These are phyloP conservation scores for Catenaria anguillulae DNA, from an alignment of 371 early-diverging fungal species.

Conservation along the genomic window DNA sequence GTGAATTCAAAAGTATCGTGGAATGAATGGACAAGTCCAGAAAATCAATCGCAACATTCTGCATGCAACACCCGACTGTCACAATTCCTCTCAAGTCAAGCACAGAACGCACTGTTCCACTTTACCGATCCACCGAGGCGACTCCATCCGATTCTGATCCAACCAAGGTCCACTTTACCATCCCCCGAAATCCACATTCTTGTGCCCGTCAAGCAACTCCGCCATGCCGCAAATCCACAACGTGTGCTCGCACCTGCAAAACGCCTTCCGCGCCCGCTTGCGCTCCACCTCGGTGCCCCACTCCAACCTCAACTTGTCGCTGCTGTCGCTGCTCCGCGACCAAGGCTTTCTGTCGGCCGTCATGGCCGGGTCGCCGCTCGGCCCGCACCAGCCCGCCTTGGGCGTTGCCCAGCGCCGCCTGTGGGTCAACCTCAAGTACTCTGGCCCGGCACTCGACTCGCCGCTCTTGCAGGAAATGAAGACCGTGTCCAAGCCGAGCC, in stretches of 20 bases:
- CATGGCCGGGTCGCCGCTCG: constrained; percentile 57
- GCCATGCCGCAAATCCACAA: constrained; percentile 78
- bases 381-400: constrained; percentile 60
- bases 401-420: constrained; percentile 75
- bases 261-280: constrained; percentile 67
- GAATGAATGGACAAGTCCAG: too few species aligned
- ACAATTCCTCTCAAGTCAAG: not conserved
- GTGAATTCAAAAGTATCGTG: too few species aligned
- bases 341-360: constrained; percentile 58
- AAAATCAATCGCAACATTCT: too few species aligned
- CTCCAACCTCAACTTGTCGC: constrained; percentile 72
- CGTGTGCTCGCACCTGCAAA: constrained; percentile 81
- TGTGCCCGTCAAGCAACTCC: too few species aligned
- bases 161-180: too few species aligned
- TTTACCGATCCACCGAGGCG: too few species aligned
- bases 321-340: constrained; percentile 53
- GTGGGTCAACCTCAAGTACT: constrained; percentile 89
- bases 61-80: too few species aligned
- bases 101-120: too few species aligned
- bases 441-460: constrained; percentile 64
- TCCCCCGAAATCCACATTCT: too few species aligned
- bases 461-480: constrained; percentile 61
- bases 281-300: constrained; percentile 76
- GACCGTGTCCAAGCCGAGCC: constrained; percentile 64
- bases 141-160: too few species aligned